Percentiles rank a stretch among this genome's conserved stretches.
These are phyloP conservation scores for Fusarium hainanense DNA, from an alignment of 2,329 filamentous ascomycete genomes.

Conservation along the genomic window DNA sequence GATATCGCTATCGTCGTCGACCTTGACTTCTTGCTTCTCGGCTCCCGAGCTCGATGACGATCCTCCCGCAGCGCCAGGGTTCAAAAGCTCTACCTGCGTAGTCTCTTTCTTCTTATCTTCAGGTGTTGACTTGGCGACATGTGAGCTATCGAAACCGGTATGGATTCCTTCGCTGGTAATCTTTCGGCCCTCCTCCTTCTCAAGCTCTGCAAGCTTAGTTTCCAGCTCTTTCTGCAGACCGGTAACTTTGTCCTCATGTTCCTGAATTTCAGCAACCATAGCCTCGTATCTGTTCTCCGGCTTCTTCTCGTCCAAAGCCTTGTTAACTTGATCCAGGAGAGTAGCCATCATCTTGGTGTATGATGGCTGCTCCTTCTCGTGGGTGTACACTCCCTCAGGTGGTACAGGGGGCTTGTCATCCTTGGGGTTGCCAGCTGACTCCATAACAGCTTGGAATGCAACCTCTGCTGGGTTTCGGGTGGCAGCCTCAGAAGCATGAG, in stretches of 20 bases:
- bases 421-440: constrained; percentile 76
- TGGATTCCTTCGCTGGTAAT: constrained; percentile 94
- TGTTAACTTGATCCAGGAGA: constrained; percentile 92
- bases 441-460: constrained; percentile 90
- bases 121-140: constrained; percentile 72
- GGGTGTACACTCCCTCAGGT: constrained; percentile 81
- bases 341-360: constrained; percentile 99
- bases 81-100: constrained; percentile 77
- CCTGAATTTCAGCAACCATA: constrained; percentile 82
- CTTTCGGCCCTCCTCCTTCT: constrained; percentile 86
- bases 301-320: constrained; percentile 81
- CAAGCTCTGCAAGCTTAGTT: constrained; percentile 80
- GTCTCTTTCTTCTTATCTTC: constrained; percentile 61
- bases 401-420: constrained; percentile 80
- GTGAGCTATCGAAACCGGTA: constrained; percentile 89
- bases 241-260: constrained; percentile 81
- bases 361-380: constrained; percentile 78
- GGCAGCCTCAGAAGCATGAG: constrained; percentile 75
- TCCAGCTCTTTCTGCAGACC: constrained; percentile 80
- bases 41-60: constrained; percentile 29
- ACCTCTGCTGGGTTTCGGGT: constrained; percentile 78
- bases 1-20: constrained; percentile 76
- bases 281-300: constrained; percentile 74
- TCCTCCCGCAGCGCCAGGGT: constrained; percentile 64
- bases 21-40: constrained; percentile 32